Percentiles rank a stretch among this genome's conserved stretches.
Evolutionary conservation across 176 grass and related monocot species (phyloP).

Genomic region (Carex scoparia): DNA sequence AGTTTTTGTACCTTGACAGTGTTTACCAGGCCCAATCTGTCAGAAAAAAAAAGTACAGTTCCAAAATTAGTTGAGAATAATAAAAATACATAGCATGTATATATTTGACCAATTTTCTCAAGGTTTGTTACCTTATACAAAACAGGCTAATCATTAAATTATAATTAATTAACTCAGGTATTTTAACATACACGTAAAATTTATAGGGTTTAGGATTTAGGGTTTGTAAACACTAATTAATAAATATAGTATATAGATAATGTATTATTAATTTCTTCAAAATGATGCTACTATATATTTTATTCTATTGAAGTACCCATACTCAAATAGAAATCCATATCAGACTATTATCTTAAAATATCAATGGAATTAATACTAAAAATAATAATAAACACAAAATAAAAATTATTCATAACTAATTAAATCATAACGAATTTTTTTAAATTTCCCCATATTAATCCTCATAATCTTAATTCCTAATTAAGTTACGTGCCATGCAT

Average conservation of each 20-base stretch:
- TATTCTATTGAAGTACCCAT: neutral
- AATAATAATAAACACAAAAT: neutral
- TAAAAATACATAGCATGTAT: too few relatives aligned
- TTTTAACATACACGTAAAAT: neutral
- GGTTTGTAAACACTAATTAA: neutral
- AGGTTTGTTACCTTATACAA: too few relatives aligned
- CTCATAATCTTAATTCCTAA: neutral
- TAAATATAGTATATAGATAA: neutral
- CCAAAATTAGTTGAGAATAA: neutral
- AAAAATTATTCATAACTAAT: neutral
- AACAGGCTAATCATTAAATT: neutral
- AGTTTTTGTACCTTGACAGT: conserved; percentile 51
- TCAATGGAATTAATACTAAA: neutral
- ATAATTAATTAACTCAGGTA: neutral
- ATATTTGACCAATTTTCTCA: too few relatives aligned
- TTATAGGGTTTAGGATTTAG: neutral
- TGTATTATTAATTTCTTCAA: neutral
- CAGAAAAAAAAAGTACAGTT: neutral
- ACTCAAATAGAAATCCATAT: neutral
- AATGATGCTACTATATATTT: neutral
- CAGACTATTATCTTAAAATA: neutral
- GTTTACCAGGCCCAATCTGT: conserved; percentile 63
- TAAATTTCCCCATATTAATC: neutral
- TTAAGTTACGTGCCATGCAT: neutral
- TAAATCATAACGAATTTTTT: neutral